Percentiles rank a stretch among this genome's conserved stretches.
These are phyloP conservation scores for Petunia hybrid DNA, from an alignment of 305 asterid species.

Conservation along the genomic window DNA sequence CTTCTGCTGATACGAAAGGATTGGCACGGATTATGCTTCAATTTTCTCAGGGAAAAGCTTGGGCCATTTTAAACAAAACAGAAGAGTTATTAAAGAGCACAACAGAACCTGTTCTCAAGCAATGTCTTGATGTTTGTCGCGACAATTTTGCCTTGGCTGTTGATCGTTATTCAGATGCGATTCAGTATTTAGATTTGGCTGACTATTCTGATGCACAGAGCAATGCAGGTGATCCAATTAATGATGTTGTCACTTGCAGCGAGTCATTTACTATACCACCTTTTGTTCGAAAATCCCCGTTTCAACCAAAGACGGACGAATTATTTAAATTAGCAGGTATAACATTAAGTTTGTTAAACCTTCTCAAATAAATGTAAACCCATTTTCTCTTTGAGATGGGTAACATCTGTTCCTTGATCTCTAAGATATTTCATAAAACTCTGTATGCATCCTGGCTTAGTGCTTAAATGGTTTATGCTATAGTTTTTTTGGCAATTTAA, in stretches of 20 bases:
- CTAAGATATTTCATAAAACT: no score
- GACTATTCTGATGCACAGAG: neutral
- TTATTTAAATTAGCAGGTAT: neutral
- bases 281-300: neutral
- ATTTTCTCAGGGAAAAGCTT: neutral
- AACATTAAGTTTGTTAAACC: neutral
- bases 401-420: no score
- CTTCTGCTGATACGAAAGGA: neutral
- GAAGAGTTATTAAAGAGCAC: neutral
- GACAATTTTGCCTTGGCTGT: neutral
- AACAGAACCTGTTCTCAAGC: neutral
- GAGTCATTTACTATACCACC: neutral
- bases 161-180: neutral
- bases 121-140: neutral
- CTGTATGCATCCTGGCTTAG: neutral
- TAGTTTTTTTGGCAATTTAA: neutral
- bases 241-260: neutral
- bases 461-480: neutral
- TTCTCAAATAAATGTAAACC: neutral
- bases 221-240: rapidly evolving
- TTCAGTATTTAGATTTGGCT: neutral
- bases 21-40: neutral
- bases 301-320: neutral
- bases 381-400: neutral
- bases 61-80: no score